These are phyloP conservation scores for Helminthosporium solani DNA, from an alignment of 2,329 filamentous ascomycete genomes.

Conservation along the genomic window DNA sequence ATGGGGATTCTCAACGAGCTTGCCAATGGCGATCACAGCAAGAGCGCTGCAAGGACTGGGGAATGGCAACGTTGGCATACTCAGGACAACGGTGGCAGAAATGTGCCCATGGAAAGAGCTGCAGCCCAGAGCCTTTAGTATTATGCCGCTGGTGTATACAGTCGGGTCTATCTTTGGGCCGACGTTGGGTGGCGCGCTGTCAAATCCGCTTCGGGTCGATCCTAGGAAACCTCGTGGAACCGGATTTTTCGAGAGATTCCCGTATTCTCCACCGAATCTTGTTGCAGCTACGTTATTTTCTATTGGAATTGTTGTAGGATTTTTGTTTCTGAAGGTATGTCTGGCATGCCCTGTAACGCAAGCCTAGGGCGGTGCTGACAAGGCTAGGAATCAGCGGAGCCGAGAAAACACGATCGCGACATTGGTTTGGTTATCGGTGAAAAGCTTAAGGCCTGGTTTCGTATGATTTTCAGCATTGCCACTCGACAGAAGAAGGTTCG, in stretches of 20 bases:
- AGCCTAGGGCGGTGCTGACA: conserved; percentile 4
- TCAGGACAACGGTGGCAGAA: conserved; percentile 88
- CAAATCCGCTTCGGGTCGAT: conserved; percentile 74
- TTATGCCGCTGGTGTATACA: conserved; percentile 92
- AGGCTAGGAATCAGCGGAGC: conserved; percentile 72
- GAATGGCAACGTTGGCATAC: conserved; percentile 84
- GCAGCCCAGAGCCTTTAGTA: conserved; percentile 83
- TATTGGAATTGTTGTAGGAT: conserved; percentile 70
- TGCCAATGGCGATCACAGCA: conserved; percentile 76
- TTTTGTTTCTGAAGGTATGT: conserved; percentile 72
- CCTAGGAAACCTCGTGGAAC: conserved; percentile 65
- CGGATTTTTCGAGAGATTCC: conserved; percentile 71
- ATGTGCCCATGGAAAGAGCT: conserved; percentile 83
- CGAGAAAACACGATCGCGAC: conserved; percentile 67
- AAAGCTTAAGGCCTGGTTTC: conserved; percentile 52
- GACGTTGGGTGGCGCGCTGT: conserved; percentile 79
- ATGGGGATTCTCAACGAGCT: conserved; percentile 79
- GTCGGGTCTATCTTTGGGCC: conserved; percentile 87
- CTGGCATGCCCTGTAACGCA: too few relatives aligned
- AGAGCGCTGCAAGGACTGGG: conserved; percentile 77
- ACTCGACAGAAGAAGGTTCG: conserved; percentile 9
- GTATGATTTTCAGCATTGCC: conserved; percentile 19
- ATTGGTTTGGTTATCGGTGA: conserved; percentile 74
- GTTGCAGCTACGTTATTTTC: conserved; percentile 75
- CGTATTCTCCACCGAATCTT: conserved; percentile 83